Evolutionary conservation across 2,329 filamentous ascomycete genomes (phyloP).

Genomic region (Phialophora tarda): DNA sequence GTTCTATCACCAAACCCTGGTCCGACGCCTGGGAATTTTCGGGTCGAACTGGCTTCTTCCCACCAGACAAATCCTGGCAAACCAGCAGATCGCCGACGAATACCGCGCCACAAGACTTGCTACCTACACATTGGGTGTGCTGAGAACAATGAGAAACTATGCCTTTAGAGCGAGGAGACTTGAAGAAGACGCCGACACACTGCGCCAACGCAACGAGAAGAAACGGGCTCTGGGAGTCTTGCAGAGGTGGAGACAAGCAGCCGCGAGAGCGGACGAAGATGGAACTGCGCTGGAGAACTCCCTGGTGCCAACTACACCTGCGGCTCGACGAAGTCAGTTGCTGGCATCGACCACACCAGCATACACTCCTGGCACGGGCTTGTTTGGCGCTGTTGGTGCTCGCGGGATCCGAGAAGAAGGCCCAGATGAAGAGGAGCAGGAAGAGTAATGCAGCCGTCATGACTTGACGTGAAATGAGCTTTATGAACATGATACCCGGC

Average conservation of each 20-base stretch:
- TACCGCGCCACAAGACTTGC: conserved; percentile 30
- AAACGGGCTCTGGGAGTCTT: conserved; percentile 26
- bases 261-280: conserved; percentile 4
- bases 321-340: conserved; percentile 32
- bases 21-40: conserved; percentile 26
- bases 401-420: conserved; percentile 7
- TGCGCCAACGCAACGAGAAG: conserved; percentile 32
- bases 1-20: conserved; percentile 22
- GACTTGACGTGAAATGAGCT: background rate
- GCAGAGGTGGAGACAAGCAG: conserved; percentile 28
- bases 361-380: conserved; percentile 29
- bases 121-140: conserved; percentile 21
- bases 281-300: conserved; percentile 19
- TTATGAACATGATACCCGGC: conserved; percentile 4
- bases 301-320: conserved; percentile 30
- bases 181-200: conserved; percentile 31
- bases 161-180: conserved; percentile 29
- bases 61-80: conserved; percentile 27
- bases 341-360: conserved; percentile 33
- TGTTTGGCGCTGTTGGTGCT: conserved; percentile 18
- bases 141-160: conserved; percentile 30
- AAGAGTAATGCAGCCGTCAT: conserved; percentile 5
- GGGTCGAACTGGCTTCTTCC: conserved; percentile 32
- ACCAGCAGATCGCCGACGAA: conserved; percentile 30
- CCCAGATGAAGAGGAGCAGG: conserved; percentile 11